Evolutionary conservation across 2,329 filamentous ascomycete genomes (phyloP), one percentile per base, ranked within the genome.

Genomic region (Colletotrichum cordylinicola): DNA sequence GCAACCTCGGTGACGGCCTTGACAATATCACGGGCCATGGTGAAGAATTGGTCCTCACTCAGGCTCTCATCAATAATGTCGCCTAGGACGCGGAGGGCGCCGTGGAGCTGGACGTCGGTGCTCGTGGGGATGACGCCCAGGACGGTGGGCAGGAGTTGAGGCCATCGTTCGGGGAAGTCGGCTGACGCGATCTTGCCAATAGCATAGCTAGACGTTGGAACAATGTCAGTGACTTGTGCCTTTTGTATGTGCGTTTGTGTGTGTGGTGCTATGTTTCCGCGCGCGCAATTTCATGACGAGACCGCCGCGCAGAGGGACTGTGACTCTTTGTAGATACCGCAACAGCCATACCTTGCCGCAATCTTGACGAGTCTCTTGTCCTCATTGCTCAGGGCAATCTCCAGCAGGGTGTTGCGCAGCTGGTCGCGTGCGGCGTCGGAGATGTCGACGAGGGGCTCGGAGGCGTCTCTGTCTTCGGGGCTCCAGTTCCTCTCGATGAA

Each of bases 131-230:
- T 94, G 67, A 96, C 90, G 58, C 91, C 91, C 77, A 99, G 91
- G 56, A 98, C 89, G 39, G 92, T 91, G 27, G 95, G 95, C 35
- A 99, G 91, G 58, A 99, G 91, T 79, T 92, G 91, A n/a, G 96
- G 95, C 97, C 97, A 99, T 81, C 96, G 91, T 76, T 98, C 95
- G 69, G 97, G 97, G 82, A 98, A 98, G 87, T 99, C 97, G 81
- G 93, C 92, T 78, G 93, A 94, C 72, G 97, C 97, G 80, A 99
- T 98, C 87, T 98, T 98, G 88, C 96, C 96, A 77, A 98, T 95
- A 7, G 94, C 91, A 79, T 90, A 92, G 84, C 92, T 93, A 73
- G n/a, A 74, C 24, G 39, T 12, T 78, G 64, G 43, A 24, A 60
- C 29, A 62, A 74, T 60, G 74, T 72, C 43, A 78, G 70, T 77